Percentiles rank a stretch among this genome's conserved stretches.
These are phyloP conservation scores for Bipolaris bicolor DNA, from an alignment of 2,329 filamentous ascomycete species.

Conservation along the genomic window DNA sequence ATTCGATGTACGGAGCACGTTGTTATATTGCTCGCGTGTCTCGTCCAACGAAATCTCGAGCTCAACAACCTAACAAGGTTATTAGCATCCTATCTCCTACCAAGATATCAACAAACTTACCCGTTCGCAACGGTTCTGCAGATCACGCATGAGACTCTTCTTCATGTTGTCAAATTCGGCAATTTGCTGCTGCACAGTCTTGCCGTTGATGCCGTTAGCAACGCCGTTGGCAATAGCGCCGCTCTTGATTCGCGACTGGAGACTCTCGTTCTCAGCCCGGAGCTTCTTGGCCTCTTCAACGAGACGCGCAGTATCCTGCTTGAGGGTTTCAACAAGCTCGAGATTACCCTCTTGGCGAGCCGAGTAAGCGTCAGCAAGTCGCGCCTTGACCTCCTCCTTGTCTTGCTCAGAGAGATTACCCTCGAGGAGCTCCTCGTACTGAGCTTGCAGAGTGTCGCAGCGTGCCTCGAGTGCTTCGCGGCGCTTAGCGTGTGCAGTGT, in stretches of 20 bases:
- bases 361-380: constrained; percentile 76
- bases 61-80: constrained; percentile 71
- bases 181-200: constrained; percentile 96
- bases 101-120: constrained; percentile 50
- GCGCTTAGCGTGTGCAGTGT: constrained; percentile 66
- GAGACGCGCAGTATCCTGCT: constrained; percentile 76
- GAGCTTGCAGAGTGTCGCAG: constrained; percentile 74
- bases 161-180: constrained; percentile 99
- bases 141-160: constrained; percentile 97
- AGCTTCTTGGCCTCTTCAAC: constrained; percentile 82
- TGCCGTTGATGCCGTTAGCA: constrained; percentile 69
- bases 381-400: constrained; percentile 81
- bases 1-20: constrained; percentile 93
- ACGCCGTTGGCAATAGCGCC: constrained; percentile 66
- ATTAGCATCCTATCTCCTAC: constrained; percentile 26
- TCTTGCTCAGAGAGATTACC: constrained; percentile 79
- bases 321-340: constrained; percentile 77
- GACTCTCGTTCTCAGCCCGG: constrained; percentile 78
- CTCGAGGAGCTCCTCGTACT: constrained; percentile 83
- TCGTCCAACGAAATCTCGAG: constrained; percentile 97
- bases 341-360: constrained; percentile 75
- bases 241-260: constrained; percentile 75
- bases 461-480: constrained; percentile 78
- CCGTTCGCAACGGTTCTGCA: constrained; percentile 97
- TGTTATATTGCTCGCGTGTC: constrained; percentile 98